Percentiles rank a stretch among this genome's conserved stretches.
phyloP scores from a whole-genome alignment of 2,329 filamentous ascomycete species.

The Anthostomella pinea region DNA sequence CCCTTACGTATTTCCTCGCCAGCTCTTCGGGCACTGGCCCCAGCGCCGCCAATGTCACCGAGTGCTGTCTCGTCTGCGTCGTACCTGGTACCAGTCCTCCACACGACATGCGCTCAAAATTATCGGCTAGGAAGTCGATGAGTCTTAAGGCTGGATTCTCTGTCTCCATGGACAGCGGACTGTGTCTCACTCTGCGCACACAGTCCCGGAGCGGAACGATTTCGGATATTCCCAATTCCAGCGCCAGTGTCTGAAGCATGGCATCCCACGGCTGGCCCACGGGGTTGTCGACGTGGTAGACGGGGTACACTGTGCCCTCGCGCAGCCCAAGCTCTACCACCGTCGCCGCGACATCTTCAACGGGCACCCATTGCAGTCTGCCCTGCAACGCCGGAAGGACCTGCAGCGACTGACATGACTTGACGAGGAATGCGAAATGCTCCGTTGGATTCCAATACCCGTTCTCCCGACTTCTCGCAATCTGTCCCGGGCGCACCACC shows the following conservation, averaged over 20 bases:
- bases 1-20: constrained; percentile 18
- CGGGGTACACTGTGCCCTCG: constrained; percentile 7
- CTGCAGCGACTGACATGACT: constrained; percentile 45
- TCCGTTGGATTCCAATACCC: constrained; percentile 56
- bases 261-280: constrained; percentile 28
- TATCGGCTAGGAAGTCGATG: constrained; percentile 29
- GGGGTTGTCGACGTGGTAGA: constrained; percentile 33
- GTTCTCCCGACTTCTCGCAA: constrained; percentile 46
- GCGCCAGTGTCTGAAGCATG: constrained; percentile 19
- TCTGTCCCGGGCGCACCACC: constrained; percentile 48
- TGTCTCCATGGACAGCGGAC: constrained; percentile 12
- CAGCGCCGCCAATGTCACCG: constrained; percentile 17
- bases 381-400: constrained; percentile 41
- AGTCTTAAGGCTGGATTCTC: constrained; percentile 28
- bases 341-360: constrained; percentile 34
- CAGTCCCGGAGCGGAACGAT: constrained; percentile 29
- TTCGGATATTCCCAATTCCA: constrained; percentile 21
- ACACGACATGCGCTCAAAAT: constrained; percentile 31
- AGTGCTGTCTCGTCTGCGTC: constrained; percentile 23
- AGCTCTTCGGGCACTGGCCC: constrained; percentile 21
- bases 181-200: constrained; percentile 24
- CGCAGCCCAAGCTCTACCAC: constrained; percentile 25
- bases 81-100: constrained; percentile 30
- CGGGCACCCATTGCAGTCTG: constrained; percentile 43
- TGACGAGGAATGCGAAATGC: constrained; percentile 48